Evolutionary conservation across 768 basidiomycete genomes (phyloP).

Genomic region (Lactifluus rugatus): DNA sequence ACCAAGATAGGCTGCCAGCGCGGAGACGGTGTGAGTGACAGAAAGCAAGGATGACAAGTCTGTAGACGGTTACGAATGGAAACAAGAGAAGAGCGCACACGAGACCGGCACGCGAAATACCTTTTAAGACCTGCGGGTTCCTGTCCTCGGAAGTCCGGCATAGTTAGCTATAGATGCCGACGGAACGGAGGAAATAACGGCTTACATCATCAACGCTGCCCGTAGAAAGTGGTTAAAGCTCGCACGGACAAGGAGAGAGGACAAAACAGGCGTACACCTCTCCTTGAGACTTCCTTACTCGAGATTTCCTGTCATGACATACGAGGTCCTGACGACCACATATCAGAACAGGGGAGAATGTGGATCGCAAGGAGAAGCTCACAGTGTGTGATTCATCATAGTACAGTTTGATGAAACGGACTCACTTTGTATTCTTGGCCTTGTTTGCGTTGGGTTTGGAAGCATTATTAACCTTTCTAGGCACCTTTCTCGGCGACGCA

Average conservation of each 20-base stretch:
- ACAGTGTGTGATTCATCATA: conserved; percentile 7
- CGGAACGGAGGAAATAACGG: not conserved
- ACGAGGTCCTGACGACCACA: not conserved
- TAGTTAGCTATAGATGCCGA: conserved; percentile 1
- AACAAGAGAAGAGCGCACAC: conserved; percentile 2
- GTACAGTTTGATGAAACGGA: not conserved
- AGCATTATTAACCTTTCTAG: conserved; percentile 1
- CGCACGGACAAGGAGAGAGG: not conserved
- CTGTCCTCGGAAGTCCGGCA: conserved; percentile 11
- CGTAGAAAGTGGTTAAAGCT: not conserved
- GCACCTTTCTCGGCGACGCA: conserved; percentile 20
- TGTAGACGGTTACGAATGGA: not conserved
- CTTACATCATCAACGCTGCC: conserved; percentile 14
- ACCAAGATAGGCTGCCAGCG: conserved; percentile 5
- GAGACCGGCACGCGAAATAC: conserved; percentile 12
- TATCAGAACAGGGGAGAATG: not conserved
- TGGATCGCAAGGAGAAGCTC: conserved; percentile 10
- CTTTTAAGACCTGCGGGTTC: conserved; percentile 19
- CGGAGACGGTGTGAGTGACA: conserved; percentile 9
- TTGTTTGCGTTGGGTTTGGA: conserved; percentile 10
- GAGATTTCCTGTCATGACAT: not conserved
- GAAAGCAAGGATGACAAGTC: not conserved
- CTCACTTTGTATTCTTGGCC: conserved; percentile 9
- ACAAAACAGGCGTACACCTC: conserved; percentile 23
- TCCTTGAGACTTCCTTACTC: conserved; percentile 8